Evolutionary conservation across 2,329 filamentous ascomycete species (phyloP).

Genomic region (Aspergillus glaucus): DNA sequence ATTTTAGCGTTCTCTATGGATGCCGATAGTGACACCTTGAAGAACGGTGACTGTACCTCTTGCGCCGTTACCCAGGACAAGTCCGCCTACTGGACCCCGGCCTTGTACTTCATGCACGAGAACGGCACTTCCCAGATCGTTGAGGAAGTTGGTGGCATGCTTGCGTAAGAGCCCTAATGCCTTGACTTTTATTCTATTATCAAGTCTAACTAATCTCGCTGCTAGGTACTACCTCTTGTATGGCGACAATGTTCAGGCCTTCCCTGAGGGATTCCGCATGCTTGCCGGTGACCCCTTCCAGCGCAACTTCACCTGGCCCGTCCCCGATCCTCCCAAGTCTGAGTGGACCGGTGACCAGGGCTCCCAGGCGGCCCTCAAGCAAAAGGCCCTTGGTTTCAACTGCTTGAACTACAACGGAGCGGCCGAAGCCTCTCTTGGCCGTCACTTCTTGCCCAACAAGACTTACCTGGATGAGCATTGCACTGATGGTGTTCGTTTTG

Average conservation of each 20-base stretch:
- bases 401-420: constrained; percentile 70
- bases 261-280: constrained; percentile 75
- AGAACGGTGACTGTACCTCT: constrained; percentile 65
- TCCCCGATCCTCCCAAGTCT: constrained; percentile 64
- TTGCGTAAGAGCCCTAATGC: constrained; percentile 58
- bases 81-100: constrained; percentile 82
- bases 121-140: constrained; percentile 65
- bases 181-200: neutral
- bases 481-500: constrained; percentile 70
- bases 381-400: constrained; percentile 90
- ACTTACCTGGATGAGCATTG: constrained; percentile 73
- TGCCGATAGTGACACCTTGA: constrained; percentile 54
- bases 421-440: constrained; percentile 69
- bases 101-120: constrained; percentile 67
- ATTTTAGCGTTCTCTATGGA: constrained; percentile 58
- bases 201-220: constrained; percentile 2
- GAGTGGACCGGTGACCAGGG: constrained; percentile 59
- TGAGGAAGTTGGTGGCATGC: constrained; percentile 71
- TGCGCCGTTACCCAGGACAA: constrained; percentile 74
- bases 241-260: constrained; percentile 59
- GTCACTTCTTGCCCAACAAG: constrained; percentile 78
- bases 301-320: constrained; percentile 63
- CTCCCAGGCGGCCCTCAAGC: constrained; percentile 63
- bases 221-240: constrained; percentile 77
- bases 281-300: constrained; percentile 65